Base-by-base conservation (phyloP, 164 flowering plant species). In the Pachysandra terminalis region DNA sequence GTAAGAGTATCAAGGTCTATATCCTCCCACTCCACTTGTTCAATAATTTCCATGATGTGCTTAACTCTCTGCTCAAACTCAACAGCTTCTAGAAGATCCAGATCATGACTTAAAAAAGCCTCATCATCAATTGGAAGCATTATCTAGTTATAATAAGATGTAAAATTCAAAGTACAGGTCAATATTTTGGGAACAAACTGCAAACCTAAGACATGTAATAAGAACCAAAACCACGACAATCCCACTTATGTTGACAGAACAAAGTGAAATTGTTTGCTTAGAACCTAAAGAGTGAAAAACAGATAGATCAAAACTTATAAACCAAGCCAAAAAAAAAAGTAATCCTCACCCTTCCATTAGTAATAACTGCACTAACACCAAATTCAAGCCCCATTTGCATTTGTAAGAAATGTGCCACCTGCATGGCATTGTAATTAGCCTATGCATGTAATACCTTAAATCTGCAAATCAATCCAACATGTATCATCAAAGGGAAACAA, bases 301-400 rank as follows among this genome's bases (percentile, higher is more conserved):
- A n/a, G n/a, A n/a, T n/a, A n/a, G n/a, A 53, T 54, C 19, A 32
- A 68, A 26, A 28, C 26, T 40, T 40, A 40, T 40, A 40, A 40
- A 9, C 66, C 59, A 40, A 64, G 57, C 48, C 24, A 52, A 41
- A 54, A 22, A 40, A 57, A 16, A 41, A 35, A 28, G 23, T 41
- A 65, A 41, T 25, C 73, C 93, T 78, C 76, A 95, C 99, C 83
- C 98, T 90, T 77, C 99, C 99, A 81, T 91, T 96, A 23, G 98
- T 93, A 73, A 96, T 83, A 61, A 96, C 86, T 65, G 90, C 92
- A 82, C 77, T 83, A 22, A 27, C 74, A 67, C 82, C 86, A 69
- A 74, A 73, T 22, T 78, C 85, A 74, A 80, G 77, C 19, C 90
- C 92, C 74, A 90, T 73, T 25, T 79, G 72, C 70, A 81, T 72